Evolutionary conservation across 768 basidiomycete genomes (phyloP).

Genomic region (Coprinopsis cinerea): DNA sequence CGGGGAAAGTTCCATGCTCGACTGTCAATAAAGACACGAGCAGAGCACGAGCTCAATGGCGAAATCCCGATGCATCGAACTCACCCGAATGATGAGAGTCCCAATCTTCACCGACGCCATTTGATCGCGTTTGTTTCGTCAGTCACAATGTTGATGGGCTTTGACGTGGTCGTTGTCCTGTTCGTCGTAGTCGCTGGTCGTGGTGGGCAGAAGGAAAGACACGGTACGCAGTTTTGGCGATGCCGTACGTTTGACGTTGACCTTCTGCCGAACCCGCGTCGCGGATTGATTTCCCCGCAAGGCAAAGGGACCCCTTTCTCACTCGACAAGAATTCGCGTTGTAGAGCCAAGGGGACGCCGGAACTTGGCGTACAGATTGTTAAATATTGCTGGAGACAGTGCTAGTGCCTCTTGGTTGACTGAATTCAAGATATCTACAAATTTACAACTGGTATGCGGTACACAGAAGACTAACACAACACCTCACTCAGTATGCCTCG

Average conservation of each 20-base stretch:
- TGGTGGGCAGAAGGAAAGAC: too few relatives aligned
- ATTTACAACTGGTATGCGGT: too few relatives aligned
- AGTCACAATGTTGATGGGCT: not conserved
- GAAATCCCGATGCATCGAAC: constrained; percentile 18
- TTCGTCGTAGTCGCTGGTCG: not conserved
- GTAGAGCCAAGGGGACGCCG: too few relatives aligned
- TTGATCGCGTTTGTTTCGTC: not conserved
- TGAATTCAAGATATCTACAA: too few relatives aligned
- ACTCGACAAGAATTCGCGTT: constrained; percentile 9
- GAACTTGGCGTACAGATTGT: too few relatives aligned
- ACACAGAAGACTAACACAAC: not conserved
- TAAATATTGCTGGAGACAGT: too few relatives aligned
- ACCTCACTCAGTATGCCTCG: constrained; percentile 15
- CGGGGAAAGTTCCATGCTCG: not conserved
- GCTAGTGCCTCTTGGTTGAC: too few relatives aligned
- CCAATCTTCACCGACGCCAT: constrained; percentile 77
- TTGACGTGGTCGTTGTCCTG: not conserved
- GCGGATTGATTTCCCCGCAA: not conserved
- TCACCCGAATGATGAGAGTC: constrained; percentile 67
- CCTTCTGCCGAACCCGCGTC: too few relatives aligned
- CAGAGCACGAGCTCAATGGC: not conserved
- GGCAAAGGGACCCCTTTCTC: constrained; percentile 5
- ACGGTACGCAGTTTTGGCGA: too few relatives aligned
- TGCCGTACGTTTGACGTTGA: too few relatives aligned
- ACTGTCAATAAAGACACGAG: too few relatives aligned